Conservation (phyloP, 1,284 basidiomycete species). For the Xanthoconium separans region DNA sequence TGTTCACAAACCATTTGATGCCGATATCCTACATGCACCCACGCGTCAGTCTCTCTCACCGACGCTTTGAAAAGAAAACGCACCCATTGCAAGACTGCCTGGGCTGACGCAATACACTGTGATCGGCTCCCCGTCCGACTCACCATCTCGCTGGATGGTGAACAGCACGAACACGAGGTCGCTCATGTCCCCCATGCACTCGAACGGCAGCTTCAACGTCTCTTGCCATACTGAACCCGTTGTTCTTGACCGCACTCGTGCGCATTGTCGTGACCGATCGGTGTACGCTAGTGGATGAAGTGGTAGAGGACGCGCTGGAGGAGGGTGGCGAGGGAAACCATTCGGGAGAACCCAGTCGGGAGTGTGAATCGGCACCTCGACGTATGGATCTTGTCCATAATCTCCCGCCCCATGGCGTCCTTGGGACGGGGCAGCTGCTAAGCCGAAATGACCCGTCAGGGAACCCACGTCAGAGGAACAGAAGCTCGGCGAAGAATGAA, state of each 20-base stretch:
- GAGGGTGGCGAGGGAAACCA: slow-evolving; percentile 17
- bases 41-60: too few species aligned
- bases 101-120: slow-evolving; percentile 70
- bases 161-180: slow-evolving; percentile 85
- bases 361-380: slow-evolving; percentile 76
- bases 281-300: neutral
- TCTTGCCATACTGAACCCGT: slow-evolving; percentile 87
- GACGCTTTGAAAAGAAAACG: too few species aligned
- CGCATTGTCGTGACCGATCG: slow-evolving; percentile 50
- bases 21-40: slow-evolving; percentile 70
- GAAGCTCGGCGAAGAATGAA: neutral
- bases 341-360: slow-evolving; percentile 59
- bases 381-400: slow-evolving; percentile 72
- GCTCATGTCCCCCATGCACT: slow-evolving; percentile 72
- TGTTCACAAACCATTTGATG: too few species aligned
- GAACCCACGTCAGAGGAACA: slow-evolving; percentile 3
- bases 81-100: slow-evolving; percentile 69
- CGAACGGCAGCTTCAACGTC: slow-evolving; percentile 66
- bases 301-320: neutral
- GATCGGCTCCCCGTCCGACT: slow-evolving; percentile 61
- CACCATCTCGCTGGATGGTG: slow-evolving; percentile 64
- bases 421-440: slow-evolving; percentile 86
- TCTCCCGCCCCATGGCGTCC: slow-evolving; percentile 62
- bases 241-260: slow-evolving; percentile 72
- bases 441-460: slow-evolving; percentile 77